Percentiles rank a stretch among this genome's conserved stretches.
These are phyloP conservation scores for Eucalyptus polyanthemos DNA, from an alignment of 345 rosid species.

Conservation along the genomic window DNA sequence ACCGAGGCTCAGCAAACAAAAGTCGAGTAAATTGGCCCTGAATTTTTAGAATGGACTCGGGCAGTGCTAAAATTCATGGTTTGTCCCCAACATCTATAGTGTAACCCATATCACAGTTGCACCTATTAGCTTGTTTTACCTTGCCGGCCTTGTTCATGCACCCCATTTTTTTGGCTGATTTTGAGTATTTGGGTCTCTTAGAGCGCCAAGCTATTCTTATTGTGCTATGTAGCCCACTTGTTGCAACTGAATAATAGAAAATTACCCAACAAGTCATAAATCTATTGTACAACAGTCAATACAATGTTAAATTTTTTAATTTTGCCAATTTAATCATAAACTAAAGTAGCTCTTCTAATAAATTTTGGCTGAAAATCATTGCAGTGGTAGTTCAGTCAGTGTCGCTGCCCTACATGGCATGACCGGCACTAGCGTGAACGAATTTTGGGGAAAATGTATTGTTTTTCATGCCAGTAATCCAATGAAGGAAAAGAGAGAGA, in stretches of 20 bases:
- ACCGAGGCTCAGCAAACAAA: background rate
- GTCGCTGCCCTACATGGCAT: rapidly evolving
- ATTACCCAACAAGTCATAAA: no score
- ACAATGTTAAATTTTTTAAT: background rate
- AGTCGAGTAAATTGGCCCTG: background rate
- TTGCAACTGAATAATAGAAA: no score
- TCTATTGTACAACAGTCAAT: rapidly evolving
- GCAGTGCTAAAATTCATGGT: no score
- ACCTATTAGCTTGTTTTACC: background rate
- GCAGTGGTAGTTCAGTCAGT: rapidly evolving
- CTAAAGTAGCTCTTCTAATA: rapidly evolving
- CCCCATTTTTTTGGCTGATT: background rate
- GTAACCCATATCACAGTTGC: background rate
- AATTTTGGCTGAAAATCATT: no score
- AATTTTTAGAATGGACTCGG: background rate
- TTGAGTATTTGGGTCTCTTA: no score
- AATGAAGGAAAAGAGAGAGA: no score
- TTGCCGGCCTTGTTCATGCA: no score
- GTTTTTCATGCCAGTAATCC: no score
- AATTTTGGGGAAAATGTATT: no score
- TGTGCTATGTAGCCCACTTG: no score
- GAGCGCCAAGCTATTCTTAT: no score
- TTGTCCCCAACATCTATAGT: background rate
- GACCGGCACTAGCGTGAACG: rapidly evolving
- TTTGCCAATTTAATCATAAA: background rate